Conservation (phyloP, 78 protist genomes). For the Protostelium mycophagum region DNA sequence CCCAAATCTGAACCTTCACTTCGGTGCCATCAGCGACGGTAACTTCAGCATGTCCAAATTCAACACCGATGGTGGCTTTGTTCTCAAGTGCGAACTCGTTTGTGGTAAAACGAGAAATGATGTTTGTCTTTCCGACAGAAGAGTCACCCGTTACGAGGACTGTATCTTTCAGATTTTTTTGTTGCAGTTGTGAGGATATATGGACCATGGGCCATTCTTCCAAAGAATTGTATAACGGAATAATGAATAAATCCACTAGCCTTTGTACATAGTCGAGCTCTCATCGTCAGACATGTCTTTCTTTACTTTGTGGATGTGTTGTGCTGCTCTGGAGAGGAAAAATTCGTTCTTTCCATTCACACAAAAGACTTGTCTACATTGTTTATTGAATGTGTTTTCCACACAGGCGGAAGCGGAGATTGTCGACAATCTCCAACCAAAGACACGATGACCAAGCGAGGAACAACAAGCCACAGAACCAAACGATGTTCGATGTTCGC, state of each 20-base stretch:
- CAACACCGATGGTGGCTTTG: slow-evolving; percentile 99
- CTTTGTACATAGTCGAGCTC: background rate
- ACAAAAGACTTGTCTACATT: too few relatives aligned
- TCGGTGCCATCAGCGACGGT: slow-evolving; percentile 83
- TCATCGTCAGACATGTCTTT: background rate
- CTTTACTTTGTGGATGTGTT: too few relatives aligned
- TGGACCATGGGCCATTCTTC: background rate
- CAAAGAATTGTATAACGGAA: background rate
- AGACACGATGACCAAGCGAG: too few relatives aligned
- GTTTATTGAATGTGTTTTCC: too few relatives aligned
- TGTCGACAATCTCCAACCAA: too few relatives aligned
- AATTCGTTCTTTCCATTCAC: too few relatives aligned
- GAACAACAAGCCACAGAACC: too few relatives aligned
- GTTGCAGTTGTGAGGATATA: background rate
- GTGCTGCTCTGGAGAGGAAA: too few relatives aligned
- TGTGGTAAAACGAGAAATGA: slow-evolving; percentile 73
- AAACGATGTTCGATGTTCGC: too few relatives aligned
- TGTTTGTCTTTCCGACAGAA: slow-evolving; percentile 96
- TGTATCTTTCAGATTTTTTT: too few relatives aligned
- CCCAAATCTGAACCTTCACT: slow-evolving; percentile 68
- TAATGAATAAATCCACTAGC: background rate
- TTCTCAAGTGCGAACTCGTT: slow-evolving; percentile 97
- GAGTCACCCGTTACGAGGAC: slow-evolving; percentile 98
- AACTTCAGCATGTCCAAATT: slow-evolving; percentile 84
- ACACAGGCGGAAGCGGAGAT: too few relatives aligned